Evolutionary conservation across 352 stramenopile genomes (phyloP), one percentile per base, ranked within the genome.

Genomic region (Phytophthora foliorum): DNA sequence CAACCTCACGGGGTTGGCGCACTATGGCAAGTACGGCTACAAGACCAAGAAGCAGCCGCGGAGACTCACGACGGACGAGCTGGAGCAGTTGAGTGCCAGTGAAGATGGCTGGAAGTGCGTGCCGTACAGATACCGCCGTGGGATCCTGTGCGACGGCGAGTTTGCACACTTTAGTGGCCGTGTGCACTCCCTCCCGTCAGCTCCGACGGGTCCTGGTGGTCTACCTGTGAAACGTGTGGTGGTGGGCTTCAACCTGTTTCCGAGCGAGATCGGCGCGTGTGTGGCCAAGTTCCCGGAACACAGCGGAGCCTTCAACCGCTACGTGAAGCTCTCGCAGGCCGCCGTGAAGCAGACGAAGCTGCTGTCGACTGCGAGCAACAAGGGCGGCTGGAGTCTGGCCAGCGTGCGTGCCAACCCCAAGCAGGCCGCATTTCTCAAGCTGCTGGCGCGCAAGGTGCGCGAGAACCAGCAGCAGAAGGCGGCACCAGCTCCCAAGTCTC

Each of bases 171-270:
- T 91, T 54, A 91, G 85, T 46, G 75, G 72, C 2, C 80, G 80
- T 22, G 85, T 93, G 49, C 82, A 78, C 2, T 42, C 64, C 4
- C 61, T 93, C 21, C 79, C 82, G 19, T 48, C 61, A 13, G 19
- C 32, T 53, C 16, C 38, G 11, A 53, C 17, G 1, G 10, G 11
- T 29, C 24, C 21, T 24, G 19, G n/a, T 4, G 16, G 57, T 21
- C 44, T 75, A 5, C 67, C 77, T 1, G 42, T 80, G 45, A 86
- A 88, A 67, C 85, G 85, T 13, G 85, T 91, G 46, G 76, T 93
- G 38, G 81, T 93, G n/a, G 85, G 85, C 13, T 91, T 93, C 51
- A 93, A 93, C 36, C 36, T 91, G 27, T 91, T 93, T 41, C 81
- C 82, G n/a, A 76, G 66, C 29, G 85, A 84, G 57, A 89, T 93